These are phyloP conservation scores for Myxozyma vanderwaltii DNA, from an alignment of 805 yeast species.

Conservation along the genomic window DNA sequence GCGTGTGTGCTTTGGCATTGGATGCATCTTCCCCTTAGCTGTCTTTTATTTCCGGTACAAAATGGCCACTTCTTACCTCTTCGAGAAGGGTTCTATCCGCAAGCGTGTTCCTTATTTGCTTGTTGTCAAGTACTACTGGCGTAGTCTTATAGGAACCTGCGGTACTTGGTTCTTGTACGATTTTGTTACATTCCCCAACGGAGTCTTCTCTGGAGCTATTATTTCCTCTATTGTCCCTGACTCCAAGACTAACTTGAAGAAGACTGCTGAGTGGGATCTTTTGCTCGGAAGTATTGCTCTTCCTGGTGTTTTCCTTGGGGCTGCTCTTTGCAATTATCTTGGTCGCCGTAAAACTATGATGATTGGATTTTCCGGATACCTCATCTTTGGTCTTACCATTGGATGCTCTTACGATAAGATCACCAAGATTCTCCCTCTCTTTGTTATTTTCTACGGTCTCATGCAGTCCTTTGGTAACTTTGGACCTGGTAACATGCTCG, in stretches of 20 bases:
- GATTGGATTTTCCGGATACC: constrained; percentile 69
- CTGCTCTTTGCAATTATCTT: constrained; percentile 60
- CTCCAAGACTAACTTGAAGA: constrained; percentile 48
- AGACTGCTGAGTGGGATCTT: constrained; percentile 72
- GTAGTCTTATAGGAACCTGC: constrained; percentile 65
- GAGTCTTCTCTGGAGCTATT: constrained; percentile 65
- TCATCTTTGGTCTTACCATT: constrained; percentile 53
- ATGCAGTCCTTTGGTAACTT: constrained; percentile 71
- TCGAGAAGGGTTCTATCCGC: constrained; percentile 64
- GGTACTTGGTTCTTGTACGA: constrained; percentile 81
- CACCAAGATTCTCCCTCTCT: constrained; percentile 59
- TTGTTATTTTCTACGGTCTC: constrained; percentile 71
- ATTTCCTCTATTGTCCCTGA: constrained; percentile 54
- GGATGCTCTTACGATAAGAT: constrained; percentile 57
- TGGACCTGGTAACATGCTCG: constrained; percentile 80
- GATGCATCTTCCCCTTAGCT: constrained; percentile 69
- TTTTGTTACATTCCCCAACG: constrained; percentile 79
- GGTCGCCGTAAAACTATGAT: constrained; percentile 75
- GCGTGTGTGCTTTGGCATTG: constrained; percentile 67
- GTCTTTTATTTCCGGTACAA: constrained; percentile 72
- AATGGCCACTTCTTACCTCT: constrained; percentile 67
- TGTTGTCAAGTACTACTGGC: constrained; percentile 69
- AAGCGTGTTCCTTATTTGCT: constrained; percentile 59
- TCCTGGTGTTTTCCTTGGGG: constrained; percentile 76
- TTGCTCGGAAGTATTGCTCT: constrained; percentile 64